Evolutionary conservation across 2,329 filamentous ascomycete species (phyloP).

Genomic region (Hypomyces perniciosus): DNA sequence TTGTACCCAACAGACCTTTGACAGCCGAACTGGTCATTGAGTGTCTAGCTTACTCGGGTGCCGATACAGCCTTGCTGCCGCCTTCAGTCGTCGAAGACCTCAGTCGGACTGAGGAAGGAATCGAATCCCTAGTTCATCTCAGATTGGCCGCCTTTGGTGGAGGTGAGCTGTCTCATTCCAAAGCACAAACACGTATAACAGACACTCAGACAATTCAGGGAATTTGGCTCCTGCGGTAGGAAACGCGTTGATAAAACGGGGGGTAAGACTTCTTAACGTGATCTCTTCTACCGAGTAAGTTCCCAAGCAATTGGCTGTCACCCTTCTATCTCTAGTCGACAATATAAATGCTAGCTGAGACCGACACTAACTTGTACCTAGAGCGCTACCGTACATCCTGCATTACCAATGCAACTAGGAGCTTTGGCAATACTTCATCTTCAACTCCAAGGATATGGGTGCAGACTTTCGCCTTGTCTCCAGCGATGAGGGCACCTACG

Average conservation of each 20-base stretch:
- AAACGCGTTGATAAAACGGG: constrained; percentile 29
- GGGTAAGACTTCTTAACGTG: constrained; percentile 30
- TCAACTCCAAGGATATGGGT: constrained; percentile 36
- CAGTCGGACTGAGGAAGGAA: constrained; percentile 25
- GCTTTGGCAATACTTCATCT: constrained; percentile 39
- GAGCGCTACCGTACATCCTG: constrained; percentile 29
- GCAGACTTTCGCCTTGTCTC: constrained; percentile 31
- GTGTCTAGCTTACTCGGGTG: constrained; percentile 22
- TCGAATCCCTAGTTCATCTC: constrained; percentile 27
- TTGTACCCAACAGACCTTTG: constrained; percentile 29
- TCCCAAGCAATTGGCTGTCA: not conserved
- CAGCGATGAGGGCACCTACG: constrained; percentile 11
- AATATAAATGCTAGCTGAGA: not conserved
- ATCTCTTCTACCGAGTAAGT: constrained; percentile 40
- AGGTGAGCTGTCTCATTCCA: constrained; percentile 22
- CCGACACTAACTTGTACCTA: constrained; percentile 12
- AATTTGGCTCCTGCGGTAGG: constrained; percentile 33
- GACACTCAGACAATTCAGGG: constrained; percentile 18
- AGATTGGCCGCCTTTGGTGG: constrained; percentile 31
- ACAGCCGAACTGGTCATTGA: constrained; percentile 29
- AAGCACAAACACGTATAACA: not conserved
- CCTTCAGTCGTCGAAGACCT: constrained; percentile 40
- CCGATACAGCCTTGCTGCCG: constrained; percentile 26
- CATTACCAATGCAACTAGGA: constrained; percentile 27
- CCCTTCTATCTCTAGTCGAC: not conserved